phyloP scores from a whole-genome alignment of 2,329 filamentous ascomycete genomes.

The Apiospora sp. region DNA sequence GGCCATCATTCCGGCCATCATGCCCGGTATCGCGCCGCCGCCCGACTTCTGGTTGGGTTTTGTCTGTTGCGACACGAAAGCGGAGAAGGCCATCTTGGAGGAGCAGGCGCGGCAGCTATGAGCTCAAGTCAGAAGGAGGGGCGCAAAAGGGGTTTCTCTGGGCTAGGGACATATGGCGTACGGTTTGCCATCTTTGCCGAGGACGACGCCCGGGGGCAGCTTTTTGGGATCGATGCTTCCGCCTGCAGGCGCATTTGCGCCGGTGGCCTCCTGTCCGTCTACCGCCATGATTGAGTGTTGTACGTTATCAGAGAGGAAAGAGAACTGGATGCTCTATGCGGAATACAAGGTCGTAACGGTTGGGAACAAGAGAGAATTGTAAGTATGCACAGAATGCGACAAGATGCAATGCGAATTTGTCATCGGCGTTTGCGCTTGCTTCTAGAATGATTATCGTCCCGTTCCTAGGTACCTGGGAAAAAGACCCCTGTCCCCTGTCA shows the following conservation, averaged over 20 bases:
- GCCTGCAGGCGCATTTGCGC: slow-evolving; percentile 30
- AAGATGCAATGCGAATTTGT: slow-evolving; percentile 6
- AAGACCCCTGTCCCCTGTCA: slow-evolving; percentile 1
- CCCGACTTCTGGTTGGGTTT: slow-evolving; percentile 51
- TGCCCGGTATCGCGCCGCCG: slow-evolving; percentile 42
- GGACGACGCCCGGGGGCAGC: slow-evolving; percentile 74
- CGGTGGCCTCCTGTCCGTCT: slow-evolving; percentile 43
- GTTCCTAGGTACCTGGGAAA: not conserved
- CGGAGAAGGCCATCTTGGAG: slow-evolving; percentile 67
- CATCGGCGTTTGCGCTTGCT: slow-evolving; percentile 24
- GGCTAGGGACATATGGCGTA: slow-evolving; percentile 52
- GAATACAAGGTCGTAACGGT: not conserved
- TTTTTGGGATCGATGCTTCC: slow-evolving; percentile 52
- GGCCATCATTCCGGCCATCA: slow-evolving; percentile 42
- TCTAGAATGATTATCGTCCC: slow-evolving; percentile 1
- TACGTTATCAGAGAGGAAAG: not conserved
- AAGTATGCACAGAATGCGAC: not conserved
- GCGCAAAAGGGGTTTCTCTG: not conserved
- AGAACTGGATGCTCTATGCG: not conserved
- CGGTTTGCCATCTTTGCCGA: slow-evolving; percentile 87
- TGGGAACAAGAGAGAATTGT: not conserved
- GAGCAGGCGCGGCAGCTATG: slow-evolving; percentile 76
- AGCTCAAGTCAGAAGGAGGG: not conserved
- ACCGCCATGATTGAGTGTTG: slow-evolving; percentile 45
- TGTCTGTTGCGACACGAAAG: slow-evolving; percentile 65